These are phyloP conservation scores for Aureococcus anophagefferens DNA, from an alignment of 108 stramenopile species.

Conservation along the genomic window DNA sequence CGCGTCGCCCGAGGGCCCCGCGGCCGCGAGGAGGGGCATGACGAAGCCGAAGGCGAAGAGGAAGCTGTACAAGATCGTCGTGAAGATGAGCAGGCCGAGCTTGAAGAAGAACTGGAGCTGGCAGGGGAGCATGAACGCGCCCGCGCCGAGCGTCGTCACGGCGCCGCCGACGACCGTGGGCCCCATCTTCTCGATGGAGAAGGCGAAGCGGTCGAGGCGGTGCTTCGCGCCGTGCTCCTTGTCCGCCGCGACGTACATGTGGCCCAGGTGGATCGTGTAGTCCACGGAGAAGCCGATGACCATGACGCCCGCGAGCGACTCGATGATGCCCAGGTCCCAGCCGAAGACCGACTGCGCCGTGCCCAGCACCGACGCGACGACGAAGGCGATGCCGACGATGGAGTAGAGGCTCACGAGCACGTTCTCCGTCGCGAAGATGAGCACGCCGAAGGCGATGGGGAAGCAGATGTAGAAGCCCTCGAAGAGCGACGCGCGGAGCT, in stretches of 20 bases:
- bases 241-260: slow-evolving; percentile 10
- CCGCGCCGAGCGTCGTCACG: slow-evolving; percentile 21
- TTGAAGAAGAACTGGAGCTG: slow-evolving; percentile 24
- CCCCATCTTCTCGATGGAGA: slow-evolving; percentile 9
- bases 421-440: slow-evolving; percentile 26
- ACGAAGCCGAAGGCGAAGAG: slow-evolving; percentile 19
- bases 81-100: slow-evolving; percentile 21
- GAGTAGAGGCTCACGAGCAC: slow-evolving; percentile 11
- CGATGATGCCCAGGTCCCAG: slow-evolving; percentile 24
- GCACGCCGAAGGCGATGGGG: slow-evolving; percentile 24
- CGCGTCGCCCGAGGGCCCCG: slow-evolving; percentile 10
- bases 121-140: slow-evolving; percentile 13
- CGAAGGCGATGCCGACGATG: slow-evolving; percentile 18
- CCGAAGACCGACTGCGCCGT: slow-evolving; percentile 9
- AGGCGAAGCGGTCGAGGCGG: slow-evolving; percentile 16
- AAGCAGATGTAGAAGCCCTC: slow-evolving; percentile 26
- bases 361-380: slow-evolving; percentile 22
- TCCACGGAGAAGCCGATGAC: slow-evolving; percentile 29
- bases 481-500: slow-evolving; percentile 10
- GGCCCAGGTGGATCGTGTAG: slow-evolving; percentile 19
- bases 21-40: slow-evolving; percentile 17
- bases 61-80: slow-evolving; percentile 16
- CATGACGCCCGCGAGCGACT: slow-evolving; percentile 21
- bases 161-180: slow-evolving; percentile 23
- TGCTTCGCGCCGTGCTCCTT: slow-evolving; percentile 3